Conservation (phyloP, 1,284 basidiomycete genomes). For the Apiotrichum laibachii region DNA sequence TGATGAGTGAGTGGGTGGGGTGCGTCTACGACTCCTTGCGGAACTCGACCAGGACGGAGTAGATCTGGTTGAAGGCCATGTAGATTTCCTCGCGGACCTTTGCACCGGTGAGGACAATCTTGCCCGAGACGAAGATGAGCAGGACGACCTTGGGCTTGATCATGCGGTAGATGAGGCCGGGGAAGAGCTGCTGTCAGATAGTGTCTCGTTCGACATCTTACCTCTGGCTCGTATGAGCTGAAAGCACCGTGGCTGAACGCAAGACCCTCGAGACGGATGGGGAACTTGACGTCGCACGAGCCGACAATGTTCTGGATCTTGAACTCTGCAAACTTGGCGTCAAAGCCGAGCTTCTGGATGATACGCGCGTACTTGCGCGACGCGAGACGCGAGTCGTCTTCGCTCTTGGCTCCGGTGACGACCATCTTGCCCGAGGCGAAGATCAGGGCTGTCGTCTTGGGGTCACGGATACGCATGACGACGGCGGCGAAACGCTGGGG, state of each 20-base stretch:
- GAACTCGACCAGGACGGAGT: constrained; percentile 71
- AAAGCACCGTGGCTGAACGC: constrained; percentile 98
- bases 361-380: constrained; percentile 99
- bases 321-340: constrained; percentile 99
- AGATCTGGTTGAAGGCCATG: constrained; percentile 98
- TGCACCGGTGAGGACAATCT: constrained; percentile 97
- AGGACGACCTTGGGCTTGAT: constrained; percentile 99
- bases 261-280: constrained; percentile 94
- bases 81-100: constrained; percentile 99
- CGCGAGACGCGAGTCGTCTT: constrained; percentile 94
- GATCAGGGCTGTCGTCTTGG: constrained; percentile 98
- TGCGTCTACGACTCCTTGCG: constrained; percentile 40
- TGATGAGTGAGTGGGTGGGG: not conserved
- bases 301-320: constrained; percentile 99
- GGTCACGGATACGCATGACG: constrained; percentile 99
- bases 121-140: constrained; percentile 97
- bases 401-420: constrained; percentile 97
- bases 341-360: constrained; percentile 98
- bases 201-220: constrained; percentile 42
- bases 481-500: constrained; percentile 98
- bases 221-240: constrained; percentile 96
- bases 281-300: constrained; percentile 98
- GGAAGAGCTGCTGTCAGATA: constrained; percentile 72
- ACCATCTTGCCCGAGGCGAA: constrained; percentile 99
- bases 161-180: constrained; percentile 99